These are phyloP conservation scores for Penicillium polonicum DNA, from an alignment of 2,329 filamentous ascomycete genomes.

Conservation along the genomic window DNA sequence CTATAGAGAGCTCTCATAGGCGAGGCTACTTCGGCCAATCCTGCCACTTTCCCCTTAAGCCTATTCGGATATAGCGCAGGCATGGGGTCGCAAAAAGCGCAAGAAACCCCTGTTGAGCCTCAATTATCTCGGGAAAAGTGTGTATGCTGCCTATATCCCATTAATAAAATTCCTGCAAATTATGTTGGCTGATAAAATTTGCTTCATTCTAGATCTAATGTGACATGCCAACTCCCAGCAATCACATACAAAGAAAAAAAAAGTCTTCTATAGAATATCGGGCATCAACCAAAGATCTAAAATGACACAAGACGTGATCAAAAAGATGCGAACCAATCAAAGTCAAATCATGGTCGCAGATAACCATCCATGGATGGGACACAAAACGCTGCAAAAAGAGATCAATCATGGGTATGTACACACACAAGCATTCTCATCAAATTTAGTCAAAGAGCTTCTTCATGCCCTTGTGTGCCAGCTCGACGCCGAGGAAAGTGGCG, in stretches of 20 bases:
- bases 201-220: not conserved
- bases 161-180: not conserved
- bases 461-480: slow-evolving; percentile 53
- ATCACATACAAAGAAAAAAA: not conserved
- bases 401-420: slow-evolving; percentile 10
- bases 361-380: slow-evolving; percentile 19
- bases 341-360: slow-evolving; percentile 5
- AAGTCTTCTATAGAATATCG: slow-evolving; percentile 4
- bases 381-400: slow-evolving; percentile 16
- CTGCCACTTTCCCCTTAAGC: not conserved
- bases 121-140: not conserved
- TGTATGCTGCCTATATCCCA: not conserved
- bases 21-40: not conserved
- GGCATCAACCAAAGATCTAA: not conserved
- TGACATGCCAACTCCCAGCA: not conserved
- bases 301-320: not conserved
- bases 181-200: not conserved
- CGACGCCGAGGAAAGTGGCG: slow-evolving; percentile 71
- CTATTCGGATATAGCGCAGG: not conserved
- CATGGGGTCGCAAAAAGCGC: not conserved
- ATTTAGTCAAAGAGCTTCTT: slow-evolving; percentile 44
- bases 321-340: slow-evolving; percentile 3
- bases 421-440: not conserved
- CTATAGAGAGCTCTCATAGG: too few relatives aligned
- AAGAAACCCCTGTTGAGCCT: slow-evolving; percentile 1